Base-by-base conservation (phyloP, 225 moss, liverwort and hornwort species). In the Pseudisothecium myosuroides region DNA sequence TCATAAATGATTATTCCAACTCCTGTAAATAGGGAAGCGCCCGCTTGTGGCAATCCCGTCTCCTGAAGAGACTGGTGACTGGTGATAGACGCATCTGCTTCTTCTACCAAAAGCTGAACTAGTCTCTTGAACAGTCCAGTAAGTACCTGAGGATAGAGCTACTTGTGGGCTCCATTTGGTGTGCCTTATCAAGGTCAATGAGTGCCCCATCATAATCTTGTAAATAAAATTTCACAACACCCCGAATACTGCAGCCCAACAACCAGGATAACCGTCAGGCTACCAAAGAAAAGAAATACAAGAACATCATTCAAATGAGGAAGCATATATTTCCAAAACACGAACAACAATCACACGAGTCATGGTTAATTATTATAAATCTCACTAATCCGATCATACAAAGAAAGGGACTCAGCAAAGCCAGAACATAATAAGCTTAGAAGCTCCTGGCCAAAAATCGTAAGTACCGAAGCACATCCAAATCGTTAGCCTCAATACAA, bases 131-230 rank as follows among this genome's bases (percentile, higher is more conserved):
- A 77, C 60, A 59, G 55, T 61, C 24, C 69, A 63, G 16, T 29
- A 50, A 49, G 29, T 91, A 95, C 95, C 92, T 95, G 83, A 95
- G 88, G 49, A 93, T 94, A n/a, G 92, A 92, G 91, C 91, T 81
- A 81, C 85, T 93, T 61, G 67, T 83, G 66, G 91, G 91, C 36
- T 89, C 91, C 89, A 93, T 88, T 85, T 14, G 86, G 81, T 95
- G 88, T 37, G 95, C 92, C 86, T 92, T 87, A n/a, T 95, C 90
- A 69, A 95, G 94, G 67, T 95, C 95, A 49, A 86, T 20, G 27
- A 95, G 91, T 56, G 95, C 94, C 76, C 94, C 94, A 68, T 93
- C 89, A 39, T 91, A 90, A 85, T 95, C 95, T 61, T 85, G 87
- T 45, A 94, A 88, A 80, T 91, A 85, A 61, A 89, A 89, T 73